These are phyloP conservation scores for Microdochium nivale DNA, from an alignment of 2,329 filamentous ascomycete species.

Conservation along the genomic window DNA sequence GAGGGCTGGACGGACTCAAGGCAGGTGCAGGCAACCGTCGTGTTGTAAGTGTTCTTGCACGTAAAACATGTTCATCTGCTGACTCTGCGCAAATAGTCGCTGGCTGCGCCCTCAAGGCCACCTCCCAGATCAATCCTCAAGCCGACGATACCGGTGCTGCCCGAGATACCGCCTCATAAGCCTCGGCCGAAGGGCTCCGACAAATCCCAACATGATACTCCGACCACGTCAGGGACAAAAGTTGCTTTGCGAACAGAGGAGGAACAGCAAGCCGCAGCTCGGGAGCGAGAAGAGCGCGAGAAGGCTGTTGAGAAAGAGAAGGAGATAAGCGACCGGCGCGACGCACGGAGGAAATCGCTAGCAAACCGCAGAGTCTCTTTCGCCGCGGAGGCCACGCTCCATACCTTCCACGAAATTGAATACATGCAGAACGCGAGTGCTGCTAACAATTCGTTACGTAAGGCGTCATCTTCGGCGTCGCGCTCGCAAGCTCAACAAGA, in stretches of 20 bases:
- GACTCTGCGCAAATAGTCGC: constrained; percentile 30
- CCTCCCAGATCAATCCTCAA: constrained; percentile 69
- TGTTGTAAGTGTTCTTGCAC: constrained; percentile 48
- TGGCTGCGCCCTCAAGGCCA: constrained; percentile 41
- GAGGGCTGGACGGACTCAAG: constrained; percentile 75
- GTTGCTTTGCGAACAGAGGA: constrained; percentile 61
- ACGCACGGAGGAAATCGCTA: constrained; percentile 84
- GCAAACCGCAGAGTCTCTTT: constrained; percentile 94
- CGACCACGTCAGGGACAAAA: constrained; percentile 40
- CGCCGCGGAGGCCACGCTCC: constrained; percentile 90
- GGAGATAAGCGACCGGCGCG: constrained; percentile 62
- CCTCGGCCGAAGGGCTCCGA: constrained; percentile 43
- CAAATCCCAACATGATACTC: constrained; percentile 26
- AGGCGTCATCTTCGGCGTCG: constrained; percentile 52
- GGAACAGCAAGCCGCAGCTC: constrained; percentile 60
- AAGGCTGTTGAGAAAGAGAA: constrained; percentile 45
- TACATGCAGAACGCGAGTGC: constrained; percentile 81
- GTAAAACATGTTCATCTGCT: constrained; percentile 5
- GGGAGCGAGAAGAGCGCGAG: constrained; percentile 61
- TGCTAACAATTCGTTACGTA: constrained; percentile 66
- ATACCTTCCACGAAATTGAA: constrained; percentile 94
- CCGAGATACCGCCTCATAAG: constrained; percentile 60
- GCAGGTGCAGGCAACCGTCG: constrained; percentile 67
- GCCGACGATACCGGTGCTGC: constrained; percentile 59
- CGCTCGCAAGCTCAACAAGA: constrained; percentile 27